Percentiles rank a stretch among this genome's conserved stretches.
These are phyloP conservation scores for Sugiyamaella neomexicana DNA, from an alignment of 1,139 yeast genomes.

Conservation along the genomic window DNA sequence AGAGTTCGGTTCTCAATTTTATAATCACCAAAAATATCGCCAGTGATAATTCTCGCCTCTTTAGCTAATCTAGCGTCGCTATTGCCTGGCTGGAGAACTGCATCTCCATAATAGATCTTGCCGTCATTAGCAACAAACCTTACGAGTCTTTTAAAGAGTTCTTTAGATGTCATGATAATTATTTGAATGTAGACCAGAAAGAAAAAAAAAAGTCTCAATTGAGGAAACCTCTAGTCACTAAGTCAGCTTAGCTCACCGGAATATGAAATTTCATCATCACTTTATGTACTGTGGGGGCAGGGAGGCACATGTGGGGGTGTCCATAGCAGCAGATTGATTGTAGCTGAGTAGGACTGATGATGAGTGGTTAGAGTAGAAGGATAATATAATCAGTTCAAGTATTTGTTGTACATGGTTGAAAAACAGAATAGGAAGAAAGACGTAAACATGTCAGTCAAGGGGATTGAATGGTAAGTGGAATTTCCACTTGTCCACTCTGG, in stretches of 20 bases:
- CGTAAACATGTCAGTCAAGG: too few relatives aligned
- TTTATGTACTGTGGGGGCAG: too few relatives aligned
- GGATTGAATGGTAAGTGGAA: too few relatives aligned
- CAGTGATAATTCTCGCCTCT: constrained; percentile 35
- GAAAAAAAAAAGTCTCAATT: neutral
- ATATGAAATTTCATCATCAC: neutral
- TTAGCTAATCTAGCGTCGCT: constrained; percentile 39
- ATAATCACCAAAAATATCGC: constrained; percentile 47
- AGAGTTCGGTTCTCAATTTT: constrained; percentile 43
- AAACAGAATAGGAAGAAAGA: too few relatives aligned
- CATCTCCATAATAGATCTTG: constrained; percentile 48
- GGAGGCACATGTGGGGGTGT: too few relatives aligned
- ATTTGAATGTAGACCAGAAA: neutral
- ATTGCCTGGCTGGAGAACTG: constrained; percentile 39
- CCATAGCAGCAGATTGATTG: too few relatives aligned
- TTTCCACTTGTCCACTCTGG: too few relatives aligned
- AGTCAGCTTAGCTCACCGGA: neutral
- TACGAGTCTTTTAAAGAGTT: constrained; percentile 33
- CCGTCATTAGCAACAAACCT: constrained; percentile 47
- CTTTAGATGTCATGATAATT: neutral
- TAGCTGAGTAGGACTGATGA: too few relatives aligned
- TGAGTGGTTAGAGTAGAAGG: too few relatives aligned
- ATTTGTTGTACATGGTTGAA: too few relatives aligned
- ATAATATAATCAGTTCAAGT: too few relatives aligned
- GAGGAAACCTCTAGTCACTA: neutral